Base-by-base conservation (phyloP, 495 filamentous ascomycete species). In the Annulohypoxylon maeteangense region DNA sequence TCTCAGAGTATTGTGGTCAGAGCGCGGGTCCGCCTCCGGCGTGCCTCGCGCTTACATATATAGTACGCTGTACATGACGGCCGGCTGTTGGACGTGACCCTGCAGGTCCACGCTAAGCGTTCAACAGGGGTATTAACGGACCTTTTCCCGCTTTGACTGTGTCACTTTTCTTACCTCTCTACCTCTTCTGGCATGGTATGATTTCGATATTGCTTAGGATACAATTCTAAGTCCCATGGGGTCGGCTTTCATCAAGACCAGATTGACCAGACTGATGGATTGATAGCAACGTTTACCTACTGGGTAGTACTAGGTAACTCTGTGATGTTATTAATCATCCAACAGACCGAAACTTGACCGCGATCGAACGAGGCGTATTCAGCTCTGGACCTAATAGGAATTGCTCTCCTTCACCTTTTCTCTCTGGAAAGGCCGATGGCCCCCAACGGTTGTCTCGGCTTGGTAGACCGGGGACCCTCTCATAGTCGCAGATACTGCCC, bases 131-230 rank as follows among this genome's bases (percentile, higher is more conserved):
- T 66, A 22, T 23, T 25, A 70, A 53, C 71, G 71, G 71, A 62
- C 71, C 60, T 70, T 74, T 70, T 74, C 67, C 70, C 62, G 71
- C 71, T 66, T 70, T 70, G 32, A 66, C 57, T 63, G 62, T 70
- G 66, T 65, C 62, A 54, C 70, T 42, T 61, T 61, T 32, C 20
- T 63, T 54, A 62, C 31, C 34, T 38, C 23, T 32, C 50, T 38
- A 38, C 42, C 53, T 53, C 27, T 59, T 57, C 51, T 45, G 57
- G 66, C 36, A 70, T 67, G 57, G 66, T 55, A 59, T 50, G 50
- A 56, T 61, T 55, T 40, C 10, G 44, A 51, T 69, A 68, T 51
- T 61, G 53, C 34, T 57, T 44, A 71, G 63, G 57, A 63, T 53
- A 50, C 32, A 42, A 32, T 44, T 59, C 63, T 14, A 62, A 38